Base-by-base conservation (phyloP, 2,329 filamentous ascomycete species). In the Verticillium alfalfae region DNA sequence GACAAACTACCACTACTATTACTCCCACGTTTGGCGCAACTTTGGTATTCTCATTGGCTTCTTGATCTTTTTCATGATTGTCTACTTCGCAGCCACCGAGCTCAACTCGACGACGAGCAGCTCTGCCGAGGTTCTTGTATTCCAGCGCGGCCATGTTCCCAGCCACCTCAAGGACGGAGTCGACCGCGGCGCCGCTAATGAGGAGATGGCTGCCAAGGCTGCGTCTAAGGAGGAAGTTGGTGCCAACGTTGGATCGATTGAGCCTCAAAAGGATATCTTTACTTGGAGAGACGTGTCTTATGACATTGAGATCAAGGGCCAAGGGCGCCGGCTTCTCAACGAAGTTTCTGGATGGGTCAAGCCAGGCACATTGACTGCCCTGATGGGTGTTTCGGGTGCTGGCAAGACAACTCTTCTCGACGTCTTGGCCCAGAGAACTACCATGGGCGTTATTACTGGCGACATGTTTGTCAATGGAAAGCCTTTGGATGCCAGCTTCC, bases 311-410 rank as follows among this genome's bases (percentile, higher is more conserved):
- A 90, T 96, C 75, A 95, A 95, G 75, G 81, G 81, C 1, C 84
- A 91, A 65, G 76, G 81, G 1, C 84, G 91, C n/a, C 83, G 89
- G 18, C 72, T 97, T 63, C 76, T 97, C 59, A 88, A 96, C 66
- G 79, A 93, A 61, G 90, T 96, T 1, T 86, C 91, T 67, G 93
- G 93, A 6, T 96, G 91, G 90, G 91, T 97, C 61, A 93, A 93
- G 72, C 93, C 93, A 0, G 93, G 93, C 36, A 96, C 91, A 1
- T 77, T 96, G 38, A 96, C 92, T 3, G 92, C 92, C 1, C 79
- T 96, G 6, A 88, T 88, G 85, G 85, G 88, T 49, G 85, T 87
- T 0, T 85, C 70, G 26, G 77, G 77, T 34, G 77, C 77, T 0
- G 77, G 77, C 0, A 79, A 79, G 66, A 79, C 77, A 1, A 79